These are phyloP conservation scores for Talaromyces funiculosus DNA, from an alignment of 2,329 filamentous ascomycete species.

Conservation along the genomic window DNA sequence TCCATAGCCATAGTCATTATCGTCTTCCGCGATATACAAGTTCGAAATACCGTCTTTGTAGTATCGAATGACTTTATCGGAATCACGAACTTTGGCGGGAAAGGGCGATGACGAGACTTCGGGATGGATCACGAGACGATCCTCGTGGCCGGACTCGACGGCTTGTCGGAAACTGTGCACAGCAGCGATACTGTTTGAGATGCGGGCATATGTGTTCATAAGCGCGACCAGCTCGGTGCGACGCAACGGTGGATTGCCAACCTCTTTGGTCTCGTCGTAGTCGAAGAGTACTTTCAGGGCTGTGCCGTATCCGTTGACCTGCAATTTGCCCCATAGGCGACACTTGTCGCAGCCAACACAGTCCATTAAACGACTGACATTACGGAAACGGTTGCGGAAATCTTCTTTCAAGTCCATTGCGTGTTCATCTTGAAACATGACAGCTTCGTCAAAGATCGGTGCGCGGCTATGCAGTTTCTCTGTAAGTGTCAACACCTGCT, in stretches of 20 bases:
- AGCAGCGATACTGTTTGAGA: conserved; percentile 73
- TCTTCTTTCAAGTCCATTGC: conserved; percentile 82
- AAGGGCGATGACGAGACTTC: conserved; percentile 23
- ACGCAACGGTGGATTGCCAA: conserved; percentile 65
- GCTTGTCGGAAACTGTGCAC: conserved; percentile 64
- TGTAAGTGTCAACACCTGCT: conserved; percentile 73
- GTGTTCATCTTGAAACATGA: conserved; percentile 76
- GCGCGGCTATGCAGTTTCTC: conserved; percentile 60
- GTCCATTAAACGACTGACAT: conserved; percentile 95
- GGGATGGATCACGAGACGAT: conserved; percentile 25
- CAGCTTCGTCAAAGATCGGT: conserved; percentile 85
- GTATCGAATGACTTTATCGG: conserved; percentile 18
- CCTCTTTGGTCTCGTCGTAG: conserved; percentile 64
- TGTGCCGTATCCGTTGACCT: conserved; percentile 90
- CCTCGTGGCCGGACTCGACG: conserved; percentile 32
- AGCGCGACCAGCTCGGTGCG: conserved; percentile 90
- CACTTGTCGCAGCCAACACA: conserved; percentile 99
- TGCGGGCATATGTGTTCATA: conserved; percentile 86
- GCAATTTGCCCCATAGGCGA: conserved; percentile 93
- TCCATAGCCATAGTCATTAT: conserved; percentile 42
- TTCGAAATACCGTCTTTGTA: conserved; percentile 31
- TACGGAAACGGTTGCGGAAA: conserved; percentile 94
- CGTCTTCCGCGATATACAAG: conserved; percentile 36
- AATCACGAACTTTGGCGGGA: conserved; percentile 16
- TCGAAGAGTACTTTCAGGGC: conserved; percentile 95